A percentile compares a stretch with the other conserved stretches of the same genome.
These are phyloP conservation scores for Hericium coralloides DNA, from an alignment of 768 basidiomycete genomes.

Conservation along the genomic window DNA sequence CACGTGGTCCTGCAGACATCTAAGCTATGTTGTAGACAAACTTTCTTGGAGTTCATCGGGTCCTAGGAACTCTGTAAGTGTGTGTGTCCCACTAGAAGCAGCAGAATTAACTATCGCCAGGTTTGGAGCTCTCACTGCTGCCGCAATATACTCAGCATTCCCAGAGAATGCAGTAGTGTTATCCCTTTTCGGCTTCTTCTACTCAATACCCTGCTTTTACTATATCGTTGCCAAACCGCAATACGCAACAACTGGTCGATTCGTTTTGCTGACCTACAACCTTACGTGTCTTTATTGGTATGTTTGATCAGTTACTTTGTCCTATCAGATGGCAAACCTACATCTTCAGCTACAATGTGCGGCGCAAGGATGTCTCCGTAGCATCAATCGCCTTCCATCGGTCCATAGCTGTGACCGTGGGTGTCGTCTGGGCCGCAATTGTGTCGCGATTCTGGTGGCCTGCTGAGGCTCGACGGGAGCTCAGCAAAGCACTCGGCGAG, in stretches of 20 bases:
- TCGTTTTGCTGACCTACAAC: conserved; percentile 84
- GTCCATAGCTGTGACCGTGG: conserved; percentile 70
- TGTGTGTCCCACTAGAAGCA: not conserved
- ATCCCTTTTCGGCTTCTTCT: conserved; percentile 79
- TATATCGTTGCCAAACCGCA: conserved; percentile 73
- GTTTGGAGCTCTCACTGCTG: conserved; percentile 71
- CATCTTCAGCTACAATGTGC: conserved; percentile 62
- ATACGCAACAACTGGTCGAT: conserved; percentile 67
- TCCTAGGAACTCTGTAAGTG: conserved; percentile 76
- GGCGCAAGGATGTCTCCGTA: conserved; percentile 55
- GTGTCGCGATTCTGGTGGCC: conserved; percentile 96
- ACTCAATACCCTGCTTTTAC: conserved; percentile 92
- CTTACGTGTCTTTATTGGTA: conserved; percentile 57
- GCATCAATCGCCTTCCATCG: conserved; percentile 68
- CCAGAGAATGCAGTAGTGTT: conserved; percentile 68
- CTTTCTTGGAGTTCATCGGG: conserved; percentile 71
- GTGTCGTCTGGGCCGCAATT: conserved; percentile 83
- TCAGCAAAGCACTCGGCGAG: conserved; percentile 83
- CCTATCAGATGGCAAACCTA: conserved; percentile 9
- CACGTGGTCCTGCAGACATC: conserved; percentile 9
- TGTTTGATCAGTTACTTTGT: conserved; percentile 2
- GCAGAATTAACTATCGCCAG: conserved; percentile 29
- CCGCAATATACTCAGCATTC: conserved; percentile 61
- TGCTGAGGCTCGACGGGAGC: conserved; percentile 81
- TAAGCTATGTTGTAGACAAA: conserved; percentile 55